These are phyloP conservation scores for Rhypophila decipiens DNA, from an alignment of 495 filamentous ascomycete genomes.

Conservation along the genomic window DNA sequence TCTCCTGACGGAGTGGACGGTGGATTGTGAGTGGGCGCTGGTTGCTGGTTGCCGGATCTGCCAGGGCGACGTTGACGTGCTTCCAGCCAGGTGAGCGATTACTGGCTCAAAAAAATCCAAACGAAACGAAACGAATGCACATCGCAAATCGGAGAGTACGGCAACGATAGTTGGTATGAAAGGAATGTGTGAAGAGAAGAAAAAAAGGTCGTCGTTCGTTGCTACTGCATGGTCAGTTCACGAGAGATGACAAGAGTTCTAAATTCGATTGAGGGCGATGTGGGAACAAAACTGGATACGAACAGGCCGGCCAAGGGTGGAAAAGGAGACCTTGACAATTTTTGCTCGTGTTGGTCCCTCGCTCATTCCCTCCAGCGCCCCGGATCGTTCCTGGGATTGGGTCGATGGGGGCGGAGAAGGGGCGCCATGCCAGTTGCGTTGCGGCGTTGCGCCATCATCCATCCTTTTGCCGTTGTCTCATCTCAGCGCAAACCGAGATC, in stretches of 20 bases:
- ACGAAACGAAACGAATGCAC: constrained; percentile 22
- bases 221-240: constrained; percentile 5
- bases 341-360: not conserved
- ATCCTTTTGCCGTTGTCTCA: constrained; percentile 20
- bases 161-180: not conserved
- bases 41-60: not conserved
- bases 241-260: no score
- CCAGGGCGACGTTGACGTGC: constrained; percentile 10
- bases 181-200: not conserved
- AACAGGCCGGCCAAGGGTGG: not conserved
- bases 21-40: not conserved
- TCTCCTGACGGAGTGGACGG: constrained; percentile 1
- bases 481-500: constrained; percentile 2
- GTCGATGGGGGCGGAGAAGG: constrained; percentile 6
- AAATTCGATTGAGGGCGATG: not conserved
- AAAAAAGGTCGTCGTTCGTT: not conserved
- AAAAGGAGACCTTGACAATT: not conserved
- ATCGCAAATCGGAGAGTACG: constrained; percentile 5
- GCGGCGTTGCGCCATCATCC: not conserved
- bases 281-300: not conserved
- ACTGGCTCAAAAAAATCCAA: constrained; percentile 6
- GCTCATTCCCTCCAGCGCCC: constrained; percentile 1
- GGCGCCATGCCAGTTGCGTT: not conserved
- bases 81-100: not conserved
- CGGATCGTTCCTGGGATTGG: not conserved